A percentile compares a stretch with the other conserved stretches of the same genome.
These are phyloP conservation scores for Stentor coeruleus DNA, from an alignment of 73 alveolate genomes.

Conservation along the genomic window DNA sequence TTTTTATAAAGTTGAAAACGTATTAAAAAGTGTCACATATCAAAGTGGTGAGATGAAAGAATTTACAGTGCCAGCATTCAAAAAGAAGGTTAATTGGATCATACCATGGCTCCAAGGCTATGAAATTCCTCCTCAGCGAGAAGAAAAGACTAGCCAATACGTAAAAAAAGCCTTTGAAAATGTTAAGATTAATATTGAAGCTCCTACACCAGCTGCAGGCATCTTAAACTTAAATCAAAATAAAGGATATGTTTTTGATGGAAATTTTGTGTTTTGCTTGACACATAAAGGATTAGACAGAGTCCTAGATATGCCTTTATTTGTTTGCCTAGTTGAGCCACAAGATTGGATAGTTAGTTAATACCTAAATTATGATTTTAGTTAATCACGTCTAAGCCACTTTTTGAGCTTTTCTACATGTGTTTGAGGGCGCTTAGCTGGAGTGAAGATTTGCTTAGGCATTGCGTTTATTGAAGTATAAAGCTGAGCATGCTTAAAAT, in stretches of 20 bases:
- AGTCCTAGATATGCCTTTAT: neutral
- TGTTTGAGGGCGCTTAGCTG: conserved; percentile 1
- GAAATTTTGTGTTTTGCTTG: neutral
- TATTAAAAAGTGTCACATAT: neutral
- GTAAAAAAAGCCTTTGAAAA: neutral
- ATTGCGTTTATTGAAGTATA: conserved; percentile 88
- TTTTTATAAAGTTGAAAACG: conserved; percentile 2
- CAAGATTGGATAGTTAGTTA: conserved; percentile 11
- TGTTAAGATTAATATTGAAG: neutral
- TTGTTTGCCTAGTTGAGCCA: conserved; percentile 8
- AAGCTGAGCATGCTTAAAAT: conserved; percentile 84
- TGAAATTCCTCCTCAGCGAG: conserved; percentile 25
- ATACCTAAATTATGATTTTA: too few relatives aligned
- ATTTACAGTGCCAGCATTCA: conserved; percentile 5
- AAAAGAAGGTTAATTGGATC: neutral
- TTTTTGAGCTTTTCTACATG: conserved; percentile 3
- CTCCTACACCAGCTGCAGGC: conserved; percentile 14
- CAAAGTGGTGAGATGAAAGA: neutral
- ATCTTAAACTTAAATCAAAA: neutral
- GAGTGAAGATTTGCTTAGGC: neutral
- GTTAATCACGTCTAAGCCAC: conserved; percentile 3
- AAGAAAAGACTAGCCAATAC: neutral
- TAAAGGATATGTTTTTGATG: neutral
- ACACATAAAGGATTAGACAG: neutral
- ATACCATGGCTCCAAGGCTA: conserved; percentile 15